phyloP scores from a whole-genome alignment of 23 red algal species.

The Gracilaria domingensis region DNA sequence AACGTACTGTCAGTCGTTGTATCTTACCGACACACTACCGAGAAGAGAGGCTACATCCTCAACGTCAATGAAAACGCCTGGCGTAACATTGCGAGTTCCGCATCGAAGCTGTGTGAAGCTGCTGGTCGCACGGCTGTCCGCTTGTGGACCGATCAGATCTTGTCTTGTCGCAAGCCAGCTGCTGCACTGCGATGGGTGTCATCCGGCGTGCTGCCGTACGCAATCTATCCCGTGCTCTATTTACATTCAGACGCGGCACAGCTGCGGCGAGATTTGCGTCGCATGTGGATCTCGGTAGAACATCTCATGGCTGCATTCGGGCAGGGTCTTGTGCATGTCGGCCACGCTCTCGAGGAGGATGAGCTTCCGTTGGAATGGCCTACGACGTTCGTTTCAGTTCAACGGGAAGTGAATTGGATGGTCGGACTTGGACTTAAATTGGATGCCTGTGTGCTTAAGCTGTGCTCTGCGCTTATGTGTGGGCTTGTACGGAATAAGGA shows the following conservation, averaged over 20 bases:
- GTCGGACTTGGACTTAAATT: not conserved
- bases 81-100: not conserved
- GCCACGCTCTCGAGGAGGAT: not conserved
- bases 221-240: slow-evolving; percentile 33
- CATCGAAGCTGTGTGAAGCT: not conserved
- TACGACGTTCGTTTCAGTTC: not conserved
- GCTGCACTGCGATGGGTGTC: slow-evolving; percentile 31
- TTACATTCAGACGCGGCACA: not conserved
- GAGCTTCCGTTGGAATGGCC: slow-evolving; percentile 21
- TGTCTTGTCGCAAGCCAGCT: not conserved
- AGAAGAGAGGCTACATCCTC: not conserved
- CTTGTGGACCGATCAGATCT: slow-evolving; percentile 47
- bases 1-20: slow-evolving; percentile 13
- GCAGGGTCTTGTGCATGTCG: slow-evolving; percentile 29
- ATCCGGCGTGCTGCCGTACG: slow-evolving; percentile 21
- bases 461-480: slow-evolving; percentile 26
- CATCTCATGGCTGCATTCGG: slow-evolving; percentile 30
- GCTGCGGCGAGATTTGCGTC: not conserved
- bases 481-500: slow-evolving; percentile 36
- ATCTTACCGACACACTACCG: slow-evolving; percentile 18
- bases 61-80: not conserved
- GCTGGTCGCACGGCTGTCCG: not conserved
- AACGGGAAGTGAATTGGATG: slow-evolving; percentile 1
- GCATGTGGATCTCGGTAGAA: slow-evolving; percentile 57
- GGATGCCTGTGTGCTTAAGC: not conserved